Conservation (phyloP, 306 rosid species). For the Begonia loranthoides region DNA sequence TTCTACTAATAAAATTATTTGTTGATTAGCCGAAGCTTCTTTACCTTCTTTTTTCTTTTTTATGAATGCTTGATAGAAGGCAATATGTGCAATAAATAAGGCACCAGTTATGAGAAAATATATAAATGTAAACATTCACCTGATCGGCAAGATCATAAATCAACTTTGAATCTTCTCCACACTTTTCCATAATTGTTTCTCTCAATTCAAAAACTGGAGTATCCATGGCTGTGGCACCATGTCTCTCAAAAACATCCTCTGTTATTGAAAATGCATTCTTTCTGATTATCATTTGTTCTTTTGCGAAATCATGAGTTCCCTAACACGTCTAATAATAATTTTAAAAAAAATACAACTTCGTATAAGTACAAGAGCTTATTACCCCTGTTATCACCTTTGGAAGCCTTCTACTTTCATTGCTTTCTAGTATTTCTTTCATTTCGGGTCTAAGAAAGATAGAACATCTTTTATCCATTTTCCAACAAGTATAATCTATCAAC, state of each 20-base stretch:
- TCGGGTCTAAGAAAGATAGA: constrained; percentile 40
- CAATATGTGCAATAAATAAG: too few species aligned
- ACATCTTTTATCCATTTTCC: constrained; percentile 35
- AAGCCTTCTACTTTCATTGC: constrained; percentile 82
- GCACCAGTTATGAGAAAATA: too few species aligned
- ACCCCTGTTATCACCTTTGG: constrained; percentile 99
- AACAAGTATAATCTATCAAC: constrained; percentile 22
- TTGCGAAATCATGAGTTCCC: constrained; percentile 96
- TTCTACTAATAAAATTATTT: too few species aligned
- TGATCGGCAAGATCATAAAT: constrained; percentile 96
- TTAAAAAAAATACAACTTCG: background rate
- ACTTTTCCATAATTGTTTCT: constrained; percentile 86
- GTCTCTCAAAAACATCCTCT: constrained; percentile 83
- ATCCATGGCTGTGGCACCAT: constrained; percentile 89
- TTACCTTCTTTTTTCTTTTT: too few species aligned
- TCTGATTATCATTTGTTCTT: constrained; percentile 87
- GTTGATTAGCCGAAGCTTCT: too few species aligned
- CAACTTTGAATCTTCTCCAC: constrained; percentile 94
- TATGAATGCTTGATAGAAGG: too few species aligned
- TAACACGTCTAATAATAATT: constrained; percentile 3
- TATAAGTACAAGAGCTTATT: background rate
- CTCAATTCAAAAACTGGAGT: constrained; percentile 93
- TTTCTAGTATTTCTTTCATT: constrained; percentile 66
- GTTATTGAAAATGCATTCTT: constrained; percentile 74
- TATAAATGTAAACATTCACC: too few species aligned